Evolutionary conservation across 371 early-diverging fungal genomes (phyloP).

Genomic region (Syncephalastrum racemosum): DNA sequence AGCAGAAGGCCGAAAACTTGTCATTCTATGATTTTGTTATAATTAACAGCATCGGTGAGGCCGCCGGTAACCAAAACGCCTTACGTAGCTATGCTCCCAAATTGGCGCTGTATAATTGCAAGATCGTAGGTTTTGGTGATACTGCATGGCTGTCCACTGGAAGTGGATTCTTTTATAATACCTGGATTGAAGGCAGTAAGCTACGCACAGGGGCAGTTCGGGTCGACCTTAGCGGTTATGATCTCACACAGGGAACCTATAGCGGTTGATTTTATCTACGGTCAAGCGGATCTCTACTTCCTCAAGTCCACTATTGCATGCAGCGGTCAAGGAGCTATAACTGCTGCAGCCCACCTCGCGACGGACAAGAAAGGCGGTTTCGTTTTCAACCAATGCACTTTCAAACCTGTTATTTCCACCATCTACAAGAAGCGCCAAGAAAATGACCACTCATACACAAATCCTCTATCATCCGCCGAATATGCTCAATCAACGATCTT

Average conservation of each 20-base stretch:
- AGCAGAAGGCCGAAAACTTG: neutral
- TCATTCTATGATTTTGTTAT: conserved; percentile 14
- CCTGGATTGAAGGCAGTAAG: conserved; percentile 20
- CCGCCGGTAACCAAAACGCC: conserved; percentile 17
- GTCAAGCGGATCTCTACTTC: conserved; percentile 10
- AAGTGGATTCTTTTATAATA: conserved; percentile 13
- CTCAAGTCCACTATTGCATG: conserved; percentile 11
- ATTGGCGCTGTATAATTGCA: conserved; percentile 15
- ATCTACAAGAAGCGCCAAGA: conserved; percentile 18
- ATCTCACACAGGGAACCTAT: neutral
- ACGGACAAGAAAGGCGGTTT: conserved; percentile 10
- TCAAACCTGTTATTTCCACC: conserved; percentile 14
- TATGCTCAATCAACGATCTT: conserved; percentile 8
- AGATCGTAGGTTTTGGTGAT: conserved; percentile 15
- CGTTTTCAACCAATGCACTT: conserved; percentile 7
- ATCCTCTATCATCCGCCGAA: conserved; percentile 7
- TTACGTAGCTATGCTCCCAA: conserved; percentile 6
- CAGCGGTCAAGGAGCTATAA: conserved; percentile 11
- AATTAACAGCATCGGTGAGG: conserved; percentile 16
- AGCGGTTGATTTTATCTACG: conserved; percentile 17
- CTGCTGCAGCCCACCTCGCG: conserved; percentile 5
- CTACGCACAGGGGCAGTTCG: neutral
- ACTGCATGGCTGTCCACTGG: conserved; percentile 12
- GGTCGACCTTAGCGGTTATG: neutral
- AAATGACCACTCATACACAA: conserved; percentile 14